These are phyloP conservation scores for Neurospora sp. DNA, from an alignment of 495 filamentous ascomycete species.

Conservation along the genomic window DNA sequence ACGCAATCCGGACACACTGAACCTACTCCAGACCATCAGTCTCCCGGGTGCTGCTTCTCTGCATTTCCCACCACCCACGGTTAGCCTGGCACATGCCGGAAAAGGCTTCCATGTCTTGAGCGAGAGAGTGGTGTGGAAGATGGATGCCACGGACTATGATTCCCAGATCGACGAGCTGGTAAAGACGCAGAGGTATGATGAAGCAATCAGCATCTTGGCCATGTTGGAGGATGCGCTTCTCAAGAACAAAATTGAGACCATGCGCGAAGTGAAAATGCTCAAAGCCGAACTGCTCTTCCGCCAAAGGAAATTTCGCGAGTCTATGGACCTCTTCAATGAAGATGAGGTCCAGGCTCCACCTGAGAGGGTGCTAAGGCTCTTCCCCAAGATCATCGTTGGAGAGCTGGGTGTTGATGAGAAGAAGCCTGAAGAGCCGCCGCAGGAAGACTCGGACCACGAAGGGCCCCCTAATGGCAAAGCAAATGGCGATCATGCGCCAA, in stretches of 20 bases:
- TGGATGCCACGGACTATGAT: conserved; percentile 90
- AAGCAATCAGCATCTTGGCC: conserved; percentile 77
- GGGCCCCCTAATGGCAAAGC: conserved; percentile 36
- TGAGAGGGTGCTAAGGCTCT: conserved; percentile 77
- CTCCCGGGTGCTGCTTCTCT: conserved; percentile 71
- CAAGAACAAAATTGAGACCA: conserved; percentile 65
- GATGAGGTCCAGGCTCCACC: conserved; percentile 77
- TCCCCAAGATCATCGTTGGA: conserved; percentile 75
- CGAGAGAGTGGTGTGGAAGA: conserved; percentile 86
- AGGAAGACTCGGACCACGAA: conserved; percentile 32
- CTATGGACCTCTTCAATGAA: conserved; percentile 77
- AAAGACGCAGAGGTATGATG: conserved; percentile 66
- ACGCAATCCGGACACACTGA: conserved; percentile 84
- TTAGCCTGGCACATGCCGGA: conserved; percentile 83
- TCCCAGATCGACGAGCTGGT: conserved; percentile 81
- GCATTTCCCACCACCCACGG: conserved; percentile 89
- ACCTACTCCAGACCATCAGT: conserved; percentile 71
- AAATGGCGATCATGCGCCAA: conserved; percentile 31
- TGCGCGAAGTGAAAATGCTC: conserved; percentile 76
- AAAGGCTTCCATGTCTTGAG: conserved; percentile 89
- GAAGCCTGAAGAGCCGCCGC: conserved; percentile 20
- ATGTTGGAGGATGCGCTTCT: conserved; percentile 91
- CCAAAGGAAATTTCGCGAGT: conserved; percentile 72
- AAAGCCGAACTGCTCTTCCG: conserved; percentile 83
- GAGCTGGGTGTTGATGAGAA: conserved; percentile 45